Evolutionary conservation across 331 rosid genomes (phyloP).

Genomic region (Malus hybrid): DNA sequence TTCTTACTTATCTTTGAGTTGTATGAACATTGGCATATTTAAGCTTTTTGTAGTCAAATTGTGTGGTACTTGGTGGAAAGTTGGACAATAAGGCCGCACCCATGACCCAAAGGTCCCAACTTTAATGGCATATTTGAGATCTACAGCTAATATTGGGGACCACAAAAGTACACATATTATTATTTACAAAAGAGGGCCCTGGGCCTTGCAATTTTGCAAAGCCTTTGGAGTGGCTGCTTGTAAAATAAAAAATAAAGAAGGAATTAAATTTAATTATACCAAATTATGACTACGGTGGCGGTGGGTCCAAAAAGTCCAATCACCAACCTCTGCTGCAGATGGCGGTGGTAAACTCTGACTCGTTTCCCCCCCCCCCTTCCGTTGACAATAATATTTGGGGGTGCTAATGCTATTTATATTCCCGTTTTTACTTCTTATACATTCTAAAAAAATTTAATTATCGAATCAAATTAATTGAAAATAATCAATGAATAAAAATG

Average conservation of each 20-base stretch:
- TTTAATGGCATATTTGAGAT: slow-evolving; percentile 26
- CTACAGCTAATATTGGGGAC: slow-evolving; percentile 37
- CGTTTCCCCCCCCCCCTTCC: neutral
- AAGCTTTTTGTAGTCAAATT: slow-evolving; percentile 10
- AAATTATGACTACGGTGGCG: too few relatives aligned
- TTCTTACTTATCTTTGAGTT: neutral
- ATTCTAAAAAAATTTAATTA: accelerated
- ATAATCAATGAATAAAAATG: accelerated
- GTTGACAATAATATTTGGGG: neutral
- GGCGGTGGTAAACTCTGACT: neutral
- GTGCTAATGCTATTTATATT: too few relatives aligned
- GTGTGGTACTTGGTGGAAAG: neutral
- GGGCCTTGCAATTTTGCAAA: neutral
- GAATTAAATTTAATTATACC: too few relatives aligned
- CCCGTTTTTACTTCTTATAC: accelerated
- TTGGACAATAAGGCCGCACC: neutral
- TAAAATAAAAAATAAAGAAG: neutral
- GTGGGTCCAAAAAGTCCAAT: neutral
- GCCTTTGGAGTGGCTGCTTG: neutral
- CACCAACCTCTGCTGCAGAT: neutral
- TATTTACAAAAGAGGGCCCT: neutral
- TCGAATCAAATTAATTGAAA: accelerated
- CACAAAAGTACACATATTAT: neutral
- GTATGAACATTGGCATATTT: neutral
- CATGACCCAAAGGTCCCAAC: slow-evolving; percentile 13